Evolutionary conservation across 495 filamentous ascomycete genomes (phyloP).

Genomic region (Tetracladium setigerum): DNA sequence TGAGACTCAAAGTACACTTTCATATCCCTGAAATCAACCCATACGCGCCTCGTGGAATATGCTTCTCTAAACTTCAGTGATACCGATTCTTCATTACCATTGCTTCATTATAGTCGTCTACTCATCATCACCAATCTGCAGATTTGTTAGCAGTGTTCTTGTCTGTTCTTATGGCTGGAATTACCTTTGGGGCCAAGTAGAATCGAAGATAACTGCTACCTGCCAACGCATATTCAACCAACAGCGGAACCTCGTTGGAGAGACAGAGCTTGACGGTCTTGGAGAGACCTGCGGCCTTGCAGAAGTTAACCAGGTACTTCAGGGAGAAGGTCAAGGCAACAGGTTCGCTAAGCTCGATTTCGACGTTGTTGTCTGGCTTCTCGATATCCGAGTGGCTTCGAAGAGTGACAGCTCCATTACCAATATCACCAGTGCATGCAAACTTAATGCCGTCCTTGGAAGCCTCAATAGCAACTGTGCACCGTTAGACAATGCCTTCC

Average conservation of each 20-base stretch:
- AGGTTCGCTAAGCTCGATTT: slow-evolving; percentile 86
- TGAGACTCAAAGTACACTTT: slow-evolving; percentile 5
- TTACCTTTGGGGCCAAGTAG: slow-evolving; percentile 89
- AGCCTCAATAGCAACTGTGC: slow-evolving; percentile 84
- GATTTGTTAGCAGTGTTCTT: slow-evolving; percentile 2
- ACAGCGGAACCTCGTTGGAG: slow-evolving; percentile 90
- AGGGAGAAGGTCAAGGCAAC: slow-evolving; percentile 96
- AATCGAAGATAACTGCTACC: slow-evolving; percentile 88
- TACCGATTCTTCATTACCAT: slow-evolving; percentile 14
- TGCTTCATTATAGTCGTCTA: slow-evolving; percentile 33
- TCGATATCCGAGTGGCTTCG: slow-evolving; percentile 86
- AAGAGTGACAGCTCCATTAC: slow-evolving; percentile 86
- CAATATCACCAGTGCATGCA: slow-evolving; percentile 88
- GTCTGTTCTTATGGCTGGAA: slow-evolving; percentile 41
- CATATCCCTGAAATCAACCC: slow-evolving; percentile 22
- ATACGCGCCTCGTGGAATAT: slow-evolving; percentile 16
- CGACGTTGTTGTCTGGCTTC: slow-evolving; percentile 77
- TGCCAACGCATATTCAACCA: slow-evolving; percentile 81
- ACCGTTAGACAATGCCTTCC: slow-evolving; percentile 3
- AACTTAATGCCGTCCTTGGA: slow-evolving; percentile 98
- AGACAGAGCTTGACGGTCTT: slow-evolving; percentile 80
- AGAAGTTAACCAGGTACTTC: slow-evolving; percentile 99
- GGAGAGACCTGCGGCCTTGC: slow-evolving; percentile 88
- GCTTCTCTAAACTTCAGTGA: slow-evolving; percentile 10
- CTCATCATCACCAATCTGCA: slow-evolving; percentile 81